Evolutionary conservation across 805 yeast species (phyloP).

Genomic region (Candida chilensis): DNA sequence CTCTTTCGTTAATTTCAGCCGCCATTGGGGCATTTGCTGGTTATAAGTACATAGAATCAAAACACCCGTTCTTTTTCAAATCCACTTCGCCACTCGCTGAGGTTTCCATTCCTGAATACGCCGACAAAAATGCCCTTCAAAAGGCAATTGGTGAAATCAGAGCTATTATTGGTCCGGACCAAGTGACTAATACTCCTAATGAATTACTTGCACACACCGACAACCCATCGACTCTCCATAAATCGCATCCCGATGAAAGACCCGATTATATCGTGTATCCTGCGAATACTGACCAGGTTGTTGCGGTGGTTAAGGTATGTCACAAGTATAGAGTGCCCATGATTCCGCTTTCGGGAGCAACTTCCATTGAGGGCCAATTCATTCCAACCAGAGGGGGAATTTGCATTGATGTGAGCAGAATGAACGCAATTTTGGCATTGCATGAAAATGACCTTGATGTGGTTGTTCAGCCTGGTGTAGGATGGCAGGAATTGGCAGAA

Average conservation of each 20-base stretch:
- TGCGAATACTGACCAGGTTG: slow-evolving; percentile 21
- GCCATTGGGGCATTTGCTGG: too few species aligned
- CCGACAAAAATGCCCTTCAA: slow-evolving; percentile 14
- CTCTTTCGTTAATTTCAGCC: too few species aligned
- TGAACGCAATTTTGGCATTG: slow-evolving; percentile 16
- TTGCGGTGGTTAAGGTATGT: slow-evolving; percentile 18
- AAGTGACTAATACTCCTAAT: slow-evolving; percentile 7
- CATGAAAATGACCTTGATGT: slow-evolving; percentile 20
- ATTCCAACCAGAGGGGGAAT: slow-evolving; percentile 22
- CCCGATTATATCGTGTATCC: slow-evolving; percentile 25
- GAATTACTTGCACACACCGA: not conserved
- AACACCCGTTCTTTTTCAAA: not conserved
- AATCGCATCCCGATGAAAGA: slow-evolving; percentile 9
- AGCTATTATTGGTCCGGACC: slow-evolving; percentile 18
- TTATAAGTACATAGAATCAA: too few species aligned
- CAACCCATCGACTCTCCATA: not conserved
- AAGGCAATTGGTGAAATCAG: slow-evolving; percentile 16
- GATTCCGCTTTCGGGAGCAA: slow-evolving; percentile 21
- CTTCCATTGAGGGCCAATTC: slow-evolving; percentile 27
- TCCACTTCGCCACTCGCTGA: slow-evolving; percentile 18
- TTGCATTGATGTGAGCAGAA: slow-evolving; percentile 15
- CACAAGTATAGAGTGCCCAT: slow-evolving; percentile 20
- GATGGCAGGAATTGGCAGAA: slow-evolving; percentile 22
- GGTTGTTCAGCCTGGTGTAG: slow-evolving; percentile 21
- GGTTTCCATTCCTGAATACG: slow-evolving; percentile 18